Percentiles rank a stretch among this genome's conserved stretches.
Conservation (phyloP, 2,329 filamentous ascomycete species). For the Fusarium mundagurra region DNA sequence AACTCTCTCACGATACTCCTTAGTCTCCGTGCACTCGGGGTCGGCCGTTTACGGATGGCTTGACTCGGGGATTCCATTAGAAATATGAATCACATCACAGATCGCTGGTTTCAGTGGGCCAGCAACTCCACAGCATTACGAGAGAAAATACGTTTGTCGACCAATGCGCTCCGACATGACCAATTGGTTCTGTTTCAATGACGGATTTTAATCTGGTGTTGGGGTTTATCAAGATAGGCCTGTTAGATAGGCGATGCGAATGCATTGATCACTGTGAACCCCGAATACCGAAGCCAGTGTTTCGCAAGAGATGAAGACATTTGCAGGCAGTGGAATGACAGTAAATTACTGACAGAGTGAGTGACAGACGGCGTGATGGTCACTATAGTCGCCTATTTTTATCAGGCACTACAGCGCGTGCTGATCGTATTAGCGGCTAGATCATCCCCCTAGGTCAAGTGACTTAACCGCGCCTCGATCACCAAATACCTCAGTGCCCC, state of each 20-base stretch:
- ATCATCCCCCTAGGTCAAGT: slow-evolving; percentile 6
- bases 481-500: not conserved
- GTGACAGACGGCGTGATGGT: not conserved
- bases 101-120: slow-evolving; percentile 13
- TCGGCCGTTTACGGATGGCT: slow-evolving; percentile 22
- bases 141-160: slow-evolving; percentile 3
- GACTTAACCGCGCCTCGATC: slow-evolving; percentile 19
- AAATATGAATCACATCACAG: slow-evolving; percentile 25
- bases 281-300: slow-evolving; percentile 21
- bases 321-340: not conserved
- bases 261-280: slow-evolving; percentile 20
- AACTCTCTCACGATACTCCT: not conserved
- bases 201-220: slow-evolving; percentile 20
- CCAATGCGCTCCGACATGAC: slow-evolving; percentile 23
- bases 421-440: not conserved
- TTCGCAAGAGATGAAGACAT: not conserved
- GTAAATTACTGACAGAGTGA: too few relatives aligned
- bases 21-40: slow-evolving; percentile 4
- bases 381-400: not conserved
- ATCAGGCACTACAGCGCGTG: not conserved
- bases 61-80: slow-evolving; percentile 29
- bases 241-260: slow-evolving; percentile 25
- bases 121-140: slow-evolving; percentile 22
- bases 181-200: slow-evolving; percentile 33
- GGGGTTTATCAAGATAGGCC: slow-evolving; percentile 29